phyloP scores from a whole-genome alignment of 1,284 basidiomycete genomes.

The Naganishia albida region DNA sequence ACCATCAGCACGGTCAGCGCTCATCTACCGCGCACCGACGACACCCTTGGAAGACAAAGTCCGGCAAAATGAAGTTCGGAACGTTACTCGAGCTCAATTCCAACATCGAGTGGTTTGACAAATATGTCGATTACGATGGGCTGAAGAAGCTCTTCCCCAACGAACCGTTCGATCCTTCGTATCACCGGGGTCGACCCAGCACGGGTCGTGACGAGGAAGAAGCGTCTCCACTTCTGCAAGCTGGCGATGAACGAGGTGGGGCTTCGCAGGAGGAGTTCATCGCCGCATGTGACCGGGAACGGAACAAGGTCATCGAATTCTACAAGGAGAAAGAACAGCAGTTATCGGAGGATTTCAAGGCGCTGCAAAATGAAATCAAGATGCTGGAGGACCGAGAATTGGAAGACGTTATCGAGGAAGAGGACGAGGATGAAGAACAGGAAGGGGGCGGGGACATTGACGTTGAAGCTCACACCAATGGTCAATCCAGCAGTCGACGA shows the following conservation, averaged over 20 bases:
- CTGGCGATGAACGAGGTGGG: constrained; percentile 57
- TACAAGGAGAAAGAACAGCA: constrained; percentile 77
- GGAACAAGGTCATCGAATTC: constrained; percentile 78
- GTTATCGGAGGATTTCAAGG: constrained; percentile 64
- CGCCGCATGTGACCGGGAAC: constrained; percentile 76
- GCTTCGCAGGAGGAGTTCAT: constrained; percentile 66
- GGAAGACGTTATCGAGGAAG: constrained; percentile 58
- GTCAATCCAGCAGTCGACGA: constrained; percentile 17
- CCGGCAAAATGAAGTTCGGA: constrained; percentile 55
- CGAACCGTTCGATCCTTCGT: constrained; percentile 50
- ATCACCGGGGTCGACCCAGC: constrained; percentile 38
- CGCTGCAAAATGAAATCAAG: constrained; percentile 67
- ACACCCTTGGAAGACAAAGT: constrained; percentile 21
- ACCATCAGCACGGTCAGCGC: background rate
- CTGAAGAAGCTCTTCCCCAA: constrained; percentile 70
- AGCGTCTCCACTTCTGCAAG: constrained; percentile 48
- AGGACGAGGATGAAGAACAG: constrained; percentile 63
- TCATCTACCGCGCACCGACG: background rate
- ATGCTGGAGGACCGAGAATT: constrained; percentile 68
- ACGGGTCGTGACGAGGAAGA: constrained; percentile 74
- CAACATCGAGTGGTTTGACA: constrained; percentile 90
- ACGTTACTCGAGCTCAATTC: constrained; percentile 88
- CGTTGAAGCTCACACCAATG: constrained; percentile 57
- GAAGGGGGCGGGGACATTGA: constrained; percentile 63
- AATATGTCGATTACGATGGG: constrained; percentile 82